A percentile compares a stretch with the other conserved stretches of the same genome.
phyloP scores from a whole-genome alignment of 805 yeast species.

The Sugiyamaella lignohabitans region DNA sequence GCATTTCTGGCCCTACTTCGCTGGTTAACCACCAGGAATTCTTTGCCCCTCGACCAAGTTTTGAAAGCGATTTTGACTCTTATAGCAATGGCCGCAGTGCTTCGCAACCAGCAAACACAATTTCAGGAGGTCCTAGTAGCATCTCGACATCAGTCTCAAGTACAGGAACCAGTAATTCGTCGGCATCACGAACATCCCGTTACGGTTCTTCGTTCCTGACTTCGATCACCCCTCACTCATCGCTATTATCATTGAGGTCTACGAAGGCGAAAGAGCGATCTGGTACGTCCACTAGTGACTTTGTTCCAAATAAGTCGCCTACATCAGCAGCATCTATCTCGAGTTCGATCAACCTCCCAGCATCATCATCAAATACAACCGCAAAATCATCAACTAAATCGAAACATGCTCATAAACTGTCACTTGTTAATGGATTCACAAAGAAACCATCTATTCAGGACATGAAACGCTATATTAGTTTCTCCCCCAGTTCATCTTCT shows the following conservation, averaged over 20 bases:
- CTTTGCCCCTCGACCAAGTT: slow-evolving; percentile 10
- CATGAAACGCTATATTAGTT: slow-evolving; percentile 9
- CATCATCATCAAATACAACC: not conserved
- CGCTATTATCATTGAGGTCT: slow-evolving; percentile 10
- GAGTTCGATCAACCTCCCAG: no score
- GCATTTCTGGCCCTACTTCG: slow-evolving; percentile 12
- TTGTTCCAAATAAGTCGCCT: no score
- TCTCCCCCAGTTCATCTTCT: slow-evolving; percentile 8
- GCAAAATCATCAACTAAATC: not conserved
- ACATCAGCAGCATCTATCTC: no score
- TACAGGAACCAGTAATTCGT: not conserved
- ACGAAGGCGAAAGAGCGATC: slow-evolving; percentile 1
- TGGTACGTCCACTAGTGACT: not conserved
- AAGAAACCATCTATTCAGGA: slow-evolving; percentile 11
- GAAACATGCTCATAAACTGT: slow-evolving; percentile 9
- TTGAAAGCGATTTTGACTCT: not conserved
- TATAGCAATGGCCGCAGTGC: not conserved
- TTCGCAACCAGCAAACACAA: not conserved
- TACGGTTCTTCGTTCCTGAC: slow-evolving; percentile 1
- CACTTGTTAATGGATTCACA: slow-evolving; percentile 5
- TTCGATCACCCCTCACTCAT: slow-evolving; percentile 11
- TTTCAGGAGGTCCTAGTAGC: no score
- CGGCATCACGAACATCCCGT: not conserved
- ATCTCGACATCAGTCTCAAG: not conserved
- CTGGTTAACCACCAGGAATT: slow-evolving; percentile 7